Evolutionary conservation across 202 grass and related monocot genomes (phyloP).

Genomic region (Zizania palustris): DNA sequence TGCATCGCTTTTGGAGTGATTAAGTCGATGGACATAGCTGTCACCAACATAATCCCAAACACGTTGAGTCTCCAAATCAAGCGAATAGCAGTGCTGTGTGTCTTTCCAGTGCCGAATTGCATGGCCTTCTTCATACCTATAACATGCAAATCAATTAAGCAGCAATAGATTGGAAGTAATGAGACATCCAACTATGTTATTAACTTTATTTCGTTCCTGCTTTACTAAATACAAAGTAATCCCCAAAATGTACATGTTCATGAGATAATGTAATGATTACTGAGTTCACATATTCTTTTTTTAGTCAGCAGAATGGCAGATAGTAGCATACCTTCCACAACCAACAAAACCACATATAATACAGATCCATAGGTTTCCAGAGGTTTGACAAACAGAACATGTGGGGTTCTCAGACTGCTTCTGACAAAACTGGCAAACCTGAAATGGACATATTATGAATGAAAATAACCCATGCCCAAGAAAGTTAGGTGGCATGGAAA

Average conservation of each 20-base stretch:
- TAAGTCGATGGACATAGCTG: constrained; percentile 87
- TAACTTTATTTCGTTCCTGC: neutral
- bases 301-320: neutral
- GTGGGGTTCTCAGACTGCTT: constrained; percentile 75
- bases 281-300: constrained; percentile 16
- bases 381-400: constrained; percentile 88
- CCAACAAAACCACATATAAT: constrained; percentile 98
- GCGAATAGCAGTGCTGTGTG: constrained; percentile 88
- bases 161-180: neutral
- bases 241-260: neutral
- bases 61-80: constrained; percentile 87
- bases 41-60: constrained; percentile 99
- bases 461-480: constrained; percentile 16
- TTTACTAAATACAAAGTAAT: neutral
- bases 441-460: constrained; percentile 38
- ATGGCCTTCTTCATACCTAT: constrained; percentile 95
- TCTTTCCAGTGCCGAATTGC: constrained; percentile 92
- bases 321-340: constrained; percentile 80
- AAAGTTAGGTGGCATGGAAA: neutral
- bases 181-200: neutral
- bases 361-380: constrained; percentile 96
- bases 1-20: constrained; percentile 81
- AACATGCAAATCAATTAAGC: neutral
- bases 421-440: constrained; percentile 96
- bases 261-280: neutral